These are phyloP conservation scores for Cladorrhinum sp. DNA, from an alignment of 2,329 filamentous ascomycete genomes.

Conservation along the genomic window DNA sequence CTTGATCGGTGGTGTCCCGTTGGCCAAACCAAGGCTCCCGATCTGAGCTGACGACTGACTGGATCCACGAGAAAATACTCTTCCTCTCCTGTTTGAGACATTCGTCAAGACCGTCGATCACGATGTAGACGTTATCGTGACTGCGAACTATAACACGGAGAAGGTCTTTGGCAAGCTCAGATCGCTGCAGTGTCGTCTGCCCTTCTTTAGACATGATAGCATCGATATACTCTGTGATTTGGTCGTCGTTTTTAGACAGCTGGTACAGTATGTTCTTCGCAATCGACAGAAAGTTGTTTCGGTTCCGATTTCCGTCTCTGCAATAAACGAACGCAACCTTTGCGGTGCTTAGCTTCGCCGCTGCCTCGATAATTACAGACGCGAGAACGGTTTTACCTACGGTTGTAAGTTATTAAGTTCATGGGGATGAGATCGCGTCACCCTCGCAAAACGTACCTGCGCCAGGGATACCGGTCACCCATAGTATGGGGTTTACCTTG, in stretches of 20 bases:
- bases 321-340: background rate
- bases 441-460: slow-evolving; percentile 9
- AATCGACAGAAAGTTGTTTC: background rate
- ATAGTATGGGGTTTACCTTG: slow-evolving; percentile 10
- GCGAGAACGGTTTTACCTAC: background rate
- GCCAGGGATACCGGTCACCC: slow-evolving; percentile 12
- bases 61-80: background rate
- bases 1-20: no score
- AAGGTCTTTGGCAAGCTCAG: background rate
- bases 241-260: background rate
- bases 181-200: background rate
- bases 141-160: background rate
- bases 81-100: no score
- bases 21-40: no score
- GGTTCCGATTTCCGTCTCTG: background rate
- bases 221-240: slow-evolving; percentile 2
- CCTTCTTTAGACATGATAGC: slow-evolving; percentile 2
- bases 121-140: no score
- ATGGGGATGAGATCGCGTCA: background rate
- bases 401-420: background rate
- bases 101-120: no score
- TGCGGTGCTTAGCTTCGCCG: background rate
- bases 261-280: background rate
- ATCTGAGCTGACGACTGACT: background rate
- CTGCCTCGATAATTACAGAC: background rate